phyloP scores from a whole-genome alignment of 2,329 filamentous ascomycete species.

The Aspergillus sp. region DNA sequence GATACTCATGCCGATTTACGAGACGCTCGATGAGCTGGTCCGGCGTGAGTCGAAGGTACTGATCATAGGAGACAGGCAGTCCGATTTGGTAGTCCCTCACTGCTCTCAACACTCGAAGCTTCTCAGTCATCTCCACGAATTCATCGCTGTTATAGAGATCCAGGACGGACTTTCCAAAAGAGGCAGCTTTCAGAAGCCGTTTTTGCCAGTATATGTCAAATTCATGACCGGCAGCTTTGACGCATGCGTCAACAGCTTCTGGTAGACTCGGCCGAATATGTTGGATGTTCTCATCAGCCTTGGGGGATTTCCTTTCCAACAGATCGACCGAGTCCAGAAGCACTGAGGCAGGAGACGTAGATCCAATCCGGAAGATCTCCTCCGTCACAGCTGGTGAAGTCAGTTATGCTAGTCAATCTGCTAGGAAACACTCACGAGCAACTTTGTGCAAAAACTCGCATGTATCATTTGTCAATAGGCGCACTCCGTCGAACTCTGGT shows the following conservation, averaged over 20 bases:
- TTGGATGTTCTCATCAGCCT: conserved; percentile 96
- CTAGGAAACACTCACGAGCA: conserved; percentile 46
- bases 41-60: conserved; percentile 82
- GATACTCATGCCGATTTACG: conserved; percentile 80
- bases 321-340: conserved; percentile 85
- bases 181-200: conserved; percentile 87
- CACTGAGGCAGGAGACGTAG: conserved; percentile 83
- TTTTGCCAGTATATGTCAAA: conserved; percentile 91
- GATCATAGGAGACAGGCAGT: conserved; percentile 82
- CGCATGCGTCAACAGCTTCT: conserved; percentile 87
- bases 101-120: conserved; percentile 81
- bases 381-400: conserved; percentile 56
- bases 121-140: conserved; percentile 97
- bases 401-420: not conserved
- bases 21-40: conserved; percentile 79
- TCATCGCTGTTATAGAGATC: conserved; percentile 98
- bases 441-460: conserved; percentile 97
- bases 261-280: conserved; percentile 79
- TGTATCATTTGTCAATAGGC: conserved; percentile 82
- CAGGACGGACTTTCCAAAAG: conserved; percentile 92
- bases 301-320: conserved; percentile 85
- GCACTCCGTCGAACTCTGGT: conserved; percentile 80
- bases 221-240: conserved; percentile 87
- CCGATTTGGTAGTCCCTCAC: conserved; percentile 87
- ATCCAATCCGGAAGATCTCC: conserved; percentile 80